These are phyloP conservation scores for Blastomyces emzantsi DNA, from an alignment of 2,329 filamentous ascomycete species.

Conservation along the genomic window DNA sequence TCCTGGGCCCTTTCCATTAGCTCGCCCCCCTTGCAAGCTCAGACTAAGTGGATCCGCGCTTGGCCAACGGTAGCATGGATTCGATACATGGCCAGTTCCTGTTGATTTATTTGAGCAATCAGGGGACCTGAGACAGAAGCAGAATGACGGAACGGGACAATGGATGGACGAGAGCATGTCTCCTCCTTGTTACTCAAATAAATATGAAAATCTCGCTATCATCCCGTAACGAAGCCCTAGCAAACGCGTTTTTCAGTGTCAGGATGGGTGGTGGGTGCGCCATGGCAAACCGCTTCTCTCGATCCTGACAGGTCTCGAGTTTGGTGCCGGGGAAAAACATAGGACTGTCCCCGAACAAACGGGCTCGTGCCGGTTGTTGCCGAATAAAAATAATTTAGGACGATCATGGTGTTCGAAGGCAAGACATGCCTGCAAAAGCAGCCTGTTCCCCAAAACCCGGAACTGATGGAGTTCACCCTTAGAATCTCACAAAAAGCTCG, in stretches of 20 bases:
- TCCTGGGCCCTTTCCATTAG: background rate
- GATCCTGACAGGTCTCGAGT: background rate
- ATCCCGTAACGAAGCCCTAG: background rate
- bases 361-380: background rate
- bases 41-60: background rate
- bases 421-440: background rate
- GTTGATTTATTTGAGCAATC: slow-evolving; percentile 1
- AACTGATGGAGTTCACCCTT: background rate
- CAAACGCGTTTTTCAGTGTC: background rate
- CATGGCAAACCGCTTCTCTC: background rate
- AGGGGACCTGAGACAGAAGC: background rate
- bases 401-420: background rate
- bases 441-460: background rate
- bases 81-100: background rate
- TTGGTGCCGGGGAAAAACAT: background rate
- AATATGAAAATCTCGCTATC: background rate
- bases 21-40: background rate
- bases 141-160: background rate
- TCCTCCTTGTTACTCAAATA: background rate
- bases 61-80: background rate
- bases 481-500: background rate
- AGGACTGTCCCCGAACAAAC: background rate
- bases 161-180: background rate
- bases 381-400: background rate
- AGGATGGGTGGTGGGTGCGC: background rate